Percentiles rank a stretch among this genome's conserved stretches.
These are phyloP conservation scores for Emmonsia crescens DNA, from an alignment of 2,329 filamentous ascomycete species.

Conservation along the genomic window DNA sequence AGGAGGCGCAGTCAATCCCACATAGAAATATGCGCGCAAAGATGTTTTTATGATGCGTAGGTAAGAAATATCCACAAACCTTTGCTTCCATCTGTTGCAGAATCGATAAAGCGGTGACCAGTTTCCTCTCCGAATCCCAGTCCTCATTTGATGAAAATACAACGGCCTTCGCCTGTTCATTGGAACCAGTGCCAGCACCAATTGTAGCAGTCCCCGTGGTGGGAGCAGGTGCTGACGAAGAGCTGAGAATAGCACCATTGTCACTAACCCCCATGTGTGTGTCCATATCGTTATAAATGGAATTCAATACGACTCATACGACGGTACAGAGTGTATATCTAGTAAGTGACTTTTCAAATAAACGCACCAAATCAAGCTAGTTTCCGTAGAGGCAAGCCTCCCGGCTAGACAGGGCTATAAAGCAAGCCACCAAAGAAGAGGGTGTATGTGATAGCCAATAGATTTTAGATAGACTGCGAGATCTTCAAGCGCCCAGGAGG, in stretches of 20 bases:
- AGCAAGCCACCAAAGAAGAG: background rate
- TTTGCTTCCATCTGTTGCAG: conserved; percentile 29
- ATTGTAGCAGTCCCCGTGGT: background rate
- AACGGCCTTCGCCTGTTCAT: background rate
- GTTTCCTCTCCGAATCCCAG: conserved; percentile 27
- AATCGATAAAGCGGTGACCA: conserved; percentile 31
- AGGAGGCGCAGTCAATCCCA: background rate
- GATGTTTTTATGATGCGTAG: background rate
- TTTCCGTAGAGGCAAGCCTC: background rate
- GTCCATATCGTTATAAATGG: background rate
- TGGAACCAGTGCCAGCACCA: background rate
- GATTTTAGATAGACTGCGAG: background rate
- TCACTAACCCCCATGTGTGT: background rate
- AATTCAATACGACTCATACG: background rate
- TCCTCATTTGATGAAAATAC: conserved; percentile 4
- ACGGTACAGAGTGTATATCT: background rate
- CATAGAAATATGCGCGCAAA: background rate
- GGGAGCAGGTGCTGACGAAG: background rate
- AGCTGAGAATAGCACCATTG: background rate
- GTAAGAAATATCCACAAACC: conserved; percentile 6
- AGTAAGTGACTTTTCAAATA: background rate
- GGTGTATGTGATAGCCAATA: background rate
- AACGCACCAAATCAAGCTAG: background rate
- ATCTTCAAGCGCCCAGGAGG: background rate
- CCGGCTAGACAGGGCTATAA: background rate